Percentiles rank a stretch among this genome's conserved stretches.
phyloP scores from a whole-genome alignment of 371 early-diverging fungal species.

The Coemansia sp. region DNA sequence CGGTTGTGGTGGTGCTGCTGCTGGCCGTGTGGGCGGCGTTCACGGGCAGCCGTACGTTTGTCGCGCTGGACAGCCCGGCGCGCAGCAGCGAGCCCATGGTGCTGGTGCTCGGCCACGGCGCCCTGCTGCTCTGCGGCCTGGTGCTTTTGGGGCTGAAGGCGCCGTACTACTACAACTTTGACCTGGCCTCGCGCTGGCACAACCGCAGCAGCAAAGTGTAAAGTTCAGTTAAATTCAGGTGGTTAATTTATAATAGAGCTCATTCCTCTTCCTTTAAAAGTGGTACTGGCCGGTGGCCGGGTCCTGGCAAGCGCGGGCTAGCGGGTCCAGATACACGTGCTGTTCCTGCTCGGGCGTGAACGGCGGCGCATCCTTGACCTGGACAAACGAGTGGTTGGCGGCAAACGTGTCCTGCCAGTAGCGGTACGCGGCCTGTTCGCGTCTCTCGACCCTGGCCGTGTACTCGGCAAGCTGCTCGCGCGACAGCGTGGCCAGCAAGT shows the following conservation, averaged over 20 bases:
- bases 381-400: slow-evolving; percentile 77
- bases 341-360: slow-evolving; percentile 81
- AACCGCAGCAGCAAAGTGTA: background rate
- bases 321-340: slow-evolving; percentile 83
- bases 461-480: slow-evolving; percentile 71
- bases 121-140: slow-evolving; percentile 18
- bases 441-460: slow-evolving; percentile 60
- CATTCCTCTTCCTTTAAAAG: slow-evolving; percentile 7
- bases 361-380: slow-evolving; percentile 84
- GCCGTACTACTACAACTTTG: slow-evolving; percentile 35
- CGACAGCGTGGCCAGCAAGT: slow-evolving; percentile 76
- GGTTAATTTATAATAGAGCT: too few species aligned
- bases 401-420: slow-evolving; percentile 89
- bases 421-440: slow-evolving; percentile 81
- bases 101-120: slow-evolving; percentile 10
- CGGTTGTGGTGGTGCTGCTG: background rate
- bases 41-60: slow-evolving; percentile 17
- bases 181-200: slow-evolving; percentile 21
- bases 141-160: slow-evolving; percentile 10
- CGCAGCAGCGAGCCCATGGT: slow-evolving; percentile 23
- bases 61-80: slow-evolving; percentile 22
- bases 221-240: background rate
- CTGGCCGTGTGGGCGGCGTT: slow-evolving; percentile 27
- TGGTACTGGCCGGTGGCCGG: slow-evolving; percentile 55
- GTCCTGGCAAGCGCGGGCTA: slow-evolving; percentile 78